Evolutionary conservation across 169 alveolate species (phyloP), one percentile per base, ranked within the genome.

Genomic region (Plasmodium fragile): DNA sequence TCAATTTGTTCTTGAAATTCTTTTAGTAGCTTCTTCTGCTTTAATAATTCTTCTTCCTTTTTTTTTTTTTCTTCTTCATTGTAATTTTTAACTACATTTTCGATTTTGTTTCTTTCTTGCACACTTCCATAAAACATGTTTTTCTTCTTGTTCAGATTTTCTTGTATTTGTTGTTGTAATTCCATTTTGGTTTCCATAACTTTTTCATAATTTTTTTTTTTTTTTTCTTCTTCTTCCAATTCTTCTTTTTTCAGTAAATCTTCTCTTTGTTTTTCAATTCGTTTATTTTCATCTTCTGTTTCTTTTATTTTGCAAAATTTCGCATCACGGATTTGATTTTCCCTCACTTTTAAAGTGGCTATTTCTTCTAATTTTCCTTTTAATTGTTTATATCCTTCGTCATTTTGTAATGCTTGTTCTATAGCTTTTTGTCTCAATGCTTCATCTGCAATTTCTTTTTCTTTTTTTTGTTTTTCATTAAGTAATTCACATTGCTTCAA

Each of bases 1-100:
- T 87, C 93, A 18, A 87, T 87, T 78, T 87, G 93, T 87, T 87
- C 90, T 78, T 87, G 89, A 49, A 87, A 87, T 78, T 87, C 93
- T 59, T 78, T 87, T 65, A 87, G 52, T 43, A 87, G 70, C 70
- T 87, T 87, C 55, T 87, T 87, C 69, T 87, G 93, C 71, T 87
- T 87, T 53, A 39, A 4, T 52, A 87, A 11, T 11, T 45, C 93
- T 28, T 87, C 90, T 77, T 87, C 93, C 81, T 87, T 87, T 87
- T 87, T 87, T 78, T 75, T 87, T 32, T 39, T 87, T 87, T 87
- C 90, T 34, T 87, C 93, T 69, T 87, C 93, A 59, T 78, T 32
- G 34, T 87, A 87, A 78, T 77, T 55, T 53, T 78, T 77, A 22
- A 87, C 69, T 34, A 87, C 18, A 53, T 87, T 77, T 55, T 87